Evolutionary conservation across 768 basidiomycete genomes (phyloP).

Genomic region (Hirschioporus abietinus): DNA sequence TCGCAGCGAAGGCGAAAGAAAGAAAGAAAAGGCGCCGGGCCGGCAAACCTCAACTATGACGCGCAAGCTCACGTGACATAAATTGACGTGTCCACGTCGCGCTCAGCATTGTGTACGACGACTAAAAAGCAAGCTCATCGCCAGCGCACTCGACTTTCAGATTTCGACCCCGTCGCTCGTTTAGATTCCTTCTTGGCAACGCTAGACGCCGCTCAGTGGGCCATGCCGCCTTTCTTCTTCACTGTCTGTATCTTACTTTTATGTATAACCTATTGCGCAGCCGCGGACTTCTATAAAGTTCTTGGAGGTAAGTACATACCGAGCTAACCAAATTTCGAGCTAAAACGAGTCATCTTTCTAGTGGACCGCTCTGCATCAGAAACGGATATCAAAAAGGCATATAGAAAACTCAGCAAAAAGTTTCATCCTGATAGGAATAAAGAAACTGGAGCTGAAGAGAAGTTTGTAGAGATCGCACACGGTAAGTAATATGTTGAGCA

Average conservation of each 20-base stretch:
- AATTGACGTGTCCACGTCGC: neutral
- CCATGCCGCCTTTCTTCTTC: constrained; percentile 15
- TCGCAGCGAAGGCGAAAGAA: too few species aligned
- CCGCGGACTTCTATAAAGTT: constrained; percentile 76
- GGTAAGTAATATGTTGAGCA: constrained; percentile 43
- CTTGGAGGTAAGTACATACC: constrained; percentile 62
- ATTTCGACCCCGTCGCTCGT: neutral
- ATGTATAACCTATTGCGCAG: constrained; percentile 32
- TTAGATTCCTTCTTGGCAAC: neutral
- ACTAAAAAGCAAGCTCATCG: too few species aligned
- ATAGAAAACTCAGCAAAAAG: constrained; percentile 83
- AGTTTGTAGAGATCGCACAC: constrained; percentile 87
- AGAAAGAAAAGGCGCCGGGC: too few species aligned
- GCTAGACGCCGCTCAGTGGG: neutral
- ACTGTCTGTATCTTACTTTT: constrained; percentile 27
- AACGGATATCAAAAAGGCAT: constrained; percentile 86
- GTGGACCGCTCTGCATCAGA: constrained; percentile 78
- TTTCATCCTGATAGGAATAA: constrained; percentile 97
- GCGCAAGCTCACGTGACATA: neutral
- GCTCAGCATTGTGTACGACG: neutral
- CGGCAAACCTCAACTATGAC: neutral
- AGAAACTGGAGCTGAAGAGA: constrained; percentile 72
- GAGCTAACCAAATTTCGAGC: constrained; percentile 8
- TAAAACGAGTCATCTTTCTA: constrained; percentile 23
- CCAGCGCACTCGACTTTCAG: neutral